A percentile compares a stretch with the other conserved stretches of the same genome.
Conservation (phyloP, 805 yeast species). For the Ogataea naganishii region DNA sequence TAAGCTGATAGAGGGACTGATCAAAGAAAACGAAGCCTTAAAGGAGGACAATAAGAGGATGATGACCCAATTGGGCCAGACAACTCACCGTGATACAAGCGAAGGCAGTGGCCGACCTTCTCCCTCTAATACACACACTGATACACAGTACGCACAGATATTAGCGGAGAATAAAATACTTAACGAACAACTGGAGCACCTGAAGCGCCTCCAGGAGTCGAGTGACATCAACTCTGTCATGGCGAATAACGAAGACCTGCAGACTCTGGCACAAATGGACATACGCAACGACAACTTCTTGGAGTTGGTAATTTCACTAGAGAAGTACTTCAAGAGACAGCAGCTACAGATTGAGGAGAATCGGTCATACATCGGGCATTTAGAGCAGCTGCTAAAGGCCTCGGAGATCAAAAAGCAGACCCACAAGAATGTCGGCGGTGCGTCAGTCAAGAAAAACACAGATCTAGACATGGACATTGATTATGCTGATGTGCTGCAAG, state of each 20-base stretch:
- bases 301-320: constrained; percentile 37
- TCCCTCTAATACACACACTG: constrained; percentile 1
- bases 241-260: constrained; percentile 50
- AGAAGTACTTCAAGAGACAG: constrained; percentile 37
- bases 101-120: background rate
- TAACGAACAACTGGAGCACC: constrained; percentile 61
- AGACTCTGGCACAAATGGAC: constrained; percentile 42
- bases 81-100: background rate
- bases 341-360: constrained; percentile 48
- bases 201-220: constrained; percentile 50
- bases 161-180: constrained; percentile 55
- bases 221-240: constrained; percentile 29
- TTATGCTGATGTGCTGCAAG: constrained; percentile 29
- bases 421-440: no score
- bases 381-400: constrained; percentile 43
- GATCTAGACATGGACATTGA: no score
- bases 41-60: constrained; percentile 39
- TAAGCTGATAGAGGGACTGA: constrained; percentile 46
- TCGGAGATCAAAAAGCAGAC: constrained; percentile 4
- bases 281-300: constrained; percentile 16
- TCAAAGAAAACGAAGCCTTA: constrained; percentile 53
- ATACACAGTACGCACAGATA: constrained; percentile 29
- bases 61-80: constrained; percentile 11
- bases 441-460: no score
- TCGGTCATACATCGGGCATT: constrained; percentile 48